A percentile compares a stretch with the other conserved stretches of the same genome.
phyloP scores from a whole-genome alignment of 371 early-diverging fungal species.

The Umbelopsis sp. region DNA sequence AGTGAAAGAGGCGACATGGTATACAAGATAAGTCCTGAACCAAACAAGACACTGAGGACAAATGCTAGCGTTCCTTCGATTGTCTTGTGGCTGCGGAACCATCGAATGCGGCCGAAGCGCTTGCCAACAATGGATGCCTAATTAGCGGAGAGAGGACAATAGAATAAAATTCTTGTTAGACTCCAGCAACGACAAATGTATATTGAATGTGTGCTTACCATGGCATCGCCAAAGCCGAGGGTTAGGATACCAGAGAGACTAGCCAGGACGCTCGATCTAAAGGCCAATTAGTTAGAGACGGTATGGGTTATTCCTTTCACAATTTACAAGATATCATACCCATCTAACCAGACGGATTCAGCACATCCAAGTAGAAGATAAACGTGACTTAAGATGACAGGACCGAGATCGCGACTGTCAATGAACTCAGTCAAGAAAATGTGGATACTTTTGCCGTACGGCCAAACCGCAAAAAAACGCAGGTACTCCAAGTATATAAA shows the following conservation, averaged over 20 bases:
- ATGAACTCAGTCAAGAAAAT: slow-evolving; percentile 77
- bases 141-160: not conserved
- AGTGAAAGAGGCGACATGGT: slow-evolving; percentile 17
- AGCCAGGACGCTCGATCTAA: slow-evolving; percentile 50
- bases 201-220: slow-evolving; percentile 40
- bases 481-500: slow-evolving; percentile 82
- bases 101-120: slow-evolving; percentile 66
- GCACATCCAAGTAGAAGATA: slow-evolving; percentile 92
- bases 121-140: slow-evolving; percentile 87
- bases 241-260: slow-evolving; percentile 80
- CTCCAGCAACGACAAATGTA: no score
- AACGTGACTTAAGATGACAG: slow-evolving; percentile 85
- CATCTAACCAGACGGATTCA: slow-evolving; percentile 84
- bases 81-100: slow-evolving; percentile 83
- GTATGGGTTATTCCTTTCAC: not conserved
- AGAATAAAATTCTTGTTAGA: no score
- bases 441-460: slow-evolving; percentile 70
- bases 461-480: slow-evolving; percentile 76
- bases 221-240: slow-evolving; percentile 88
- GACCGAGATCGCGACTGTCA: slow-evolving; percentile 81
- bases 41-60: slow-evolving; percentile 60
- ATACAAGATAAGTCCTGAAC: slow-evolving; percentile 31
- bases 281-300: not conserved
- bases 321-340: slow-evolving; percentile 32
- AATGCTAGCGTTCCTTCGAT: slow-evolving; percentile 90